Base-by-base conservation (phyloP, 352 stramenopile species). In the Globisporangium lucens region DNA sequence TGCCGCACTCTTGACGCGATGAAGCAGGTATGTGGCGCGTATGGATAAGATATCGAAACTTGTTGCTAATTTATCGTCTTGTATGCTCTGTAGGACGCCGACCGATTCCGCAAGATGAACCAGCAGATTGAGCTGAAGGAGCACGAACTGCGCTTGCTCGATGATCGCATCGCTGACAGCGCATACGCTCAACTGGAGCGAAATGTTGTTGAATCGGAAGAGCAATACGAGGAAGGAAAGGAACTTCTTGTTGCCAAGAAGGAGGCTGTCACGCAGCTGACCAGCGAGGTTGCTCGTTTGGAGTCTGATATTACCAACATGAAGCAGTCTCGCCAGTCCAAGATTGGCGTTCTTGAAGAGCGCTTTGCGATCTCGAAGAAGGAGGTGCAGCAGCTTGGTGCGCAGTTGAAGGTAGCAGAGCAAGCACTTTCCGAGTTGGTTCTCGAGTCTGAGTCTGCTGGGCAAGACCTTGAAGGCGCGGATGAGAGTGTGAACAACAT, bases 111-210 rank as follows among this genome's bases (percentile, higher is more conserved):
- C 36, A 82, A 89, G 24, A 62, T 94, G 24, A 88, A 79, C 33
- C 82, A 94, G 55, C 82, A 94, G 53, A 76, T 95, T 58, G 87
- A 95, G 41, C 69, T 96, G 27, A 96, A 96, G 65, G 77, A 92
- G 56, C 89, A 96, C 61, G 86, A 96, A 35, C 67, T 93, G 58
- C 70, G 70, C 35, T 70, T 96, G 66, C 75, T 96, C 4, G 83
- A 93, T 17, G 85, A 93, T 51, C 87, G 88, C 49, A 94, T 96
- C 56, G 78, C 83, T 33, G 85, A 80, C 30, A 96, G 85, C 63
- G 82, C 83, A 4, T 89, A 90, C 65, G 87, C 85, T 3, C 87
- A 94, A 61, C 71, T 95, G 17, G 85, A 96, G 62, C 75, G 85
- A 24, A 83, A 92, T 56, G 78, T 96, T 57, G 70, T 67, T 55